Percentiles rank a stretch among this genome's conserved stretches.
These are phyloP conservation scores for Leishmania turanica DNA, from an alignment of 208 protist species.

Conservation along the genomic window DNA sequence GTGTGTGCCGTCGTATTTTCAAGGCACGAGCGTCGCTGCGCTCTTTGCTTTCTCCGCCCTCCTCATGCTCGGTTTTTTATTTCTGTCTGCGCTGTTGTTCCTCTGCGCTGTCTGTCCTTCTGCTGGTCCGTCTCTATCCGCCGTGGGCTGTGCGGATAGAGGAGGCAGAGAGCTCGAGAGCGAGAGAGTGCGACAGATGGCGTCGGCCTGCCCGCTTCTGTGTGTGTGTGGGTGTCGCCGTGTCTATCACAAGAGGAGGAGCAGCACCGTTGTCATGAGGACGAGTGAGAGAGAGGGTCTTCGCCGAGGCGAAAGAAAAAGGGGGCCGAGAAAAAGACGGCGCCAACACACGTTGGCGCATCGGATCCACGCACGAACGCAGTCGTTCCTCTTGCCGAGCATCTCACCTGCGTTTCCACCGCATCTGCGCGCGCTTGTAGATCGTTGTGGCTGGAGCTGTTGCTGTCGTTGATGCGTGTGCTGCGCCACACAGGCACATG, in stretches of 20 bases:
- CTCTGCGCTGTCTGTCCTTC: neutral
- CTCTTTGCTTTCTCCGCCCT: neutral
- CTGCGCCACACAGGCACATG: neutral
- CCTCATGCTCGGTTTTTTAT: neutral
- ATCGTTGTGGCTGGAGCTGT: neutral
- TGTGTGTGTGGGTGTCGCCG: neutral
- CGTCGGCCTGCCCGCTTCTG: neutral
- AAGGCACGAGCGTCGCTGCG: neutral
- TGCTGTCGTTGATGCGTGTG: neutral
- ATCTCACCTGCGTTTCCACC: conserved; percentile 1
- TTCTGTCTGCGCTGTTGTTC: neutral
- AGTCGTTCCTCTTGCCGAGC: neutral
- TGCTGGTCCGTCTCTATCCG: neutral
- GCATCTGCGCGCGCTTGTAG: neutral
- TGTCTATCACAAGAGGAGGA: neutral
- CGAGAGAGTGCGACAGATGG: neutral
- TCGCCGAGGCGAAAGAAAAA: neutral
- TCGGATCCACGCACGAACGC: neutral
- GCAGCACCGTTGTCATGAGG: neutral
- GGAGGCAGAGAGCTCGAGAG: neutral
- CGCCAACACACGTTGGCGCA: neutral
- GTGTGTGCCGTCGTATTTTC: neutral
- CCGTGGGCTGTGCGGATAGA: neutral
- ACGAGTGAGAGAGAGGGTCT: neutral
- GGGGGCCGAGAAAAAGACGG: neutral